phyloP scores from a whole-genome alignment of 345 rosid species.

The Syzygium grande region DNA sequence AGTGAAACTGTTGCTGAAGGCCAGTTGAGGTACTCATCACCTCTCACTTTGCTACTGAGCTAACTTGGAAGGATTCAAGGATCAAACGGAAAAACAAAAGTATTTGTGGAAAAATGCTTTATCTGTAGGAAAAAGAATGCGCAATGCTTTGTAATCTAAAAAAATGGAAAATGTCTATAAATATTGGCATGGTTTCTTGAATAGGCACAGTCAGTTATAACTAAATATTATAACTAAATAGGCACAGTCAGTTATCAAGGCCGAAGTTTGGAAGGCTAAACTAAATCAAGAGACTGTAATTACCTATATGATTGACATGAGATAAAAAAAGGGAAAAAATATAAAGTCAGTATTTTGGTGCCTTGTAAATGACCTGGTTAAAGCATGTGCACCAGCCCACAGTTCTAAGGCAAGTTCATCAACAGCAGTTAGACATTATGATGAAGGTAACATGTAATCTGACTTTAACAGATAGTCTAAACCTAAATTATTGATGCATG shows the following conservation, averaged over 20 bases:
- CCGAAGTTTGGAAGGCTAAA: not conserved
- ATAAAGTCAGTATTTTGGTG: not conserved
- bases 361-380: not conserved
- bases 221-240: not conserved
- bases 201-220: too few species aligned
- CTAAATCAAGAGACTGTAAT: not conserved
- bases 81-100: not conserved
- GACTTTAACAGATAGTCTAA: not conserved
- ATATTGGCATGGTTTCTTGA: not conserved
- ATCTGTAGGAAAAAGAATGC: not conserved
- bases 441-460: not conserved
- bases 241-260: not conserved
- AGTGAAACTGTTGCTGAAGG: not conserved
- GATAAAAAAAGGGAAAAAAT: not conserved
- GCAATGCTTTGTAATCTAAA: not conserved
- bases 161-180: not conserved
- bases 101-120: not conserved
- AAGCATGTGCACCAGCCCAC: not conserved
- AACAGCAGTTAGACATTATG: not conserved
- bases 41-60: not conserved
- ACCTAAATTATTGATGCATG: not conserved
- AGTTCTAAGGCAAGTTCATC: not conserved
- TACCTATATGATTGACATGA: not conserved
- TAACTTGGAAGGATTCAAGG: not conserved
- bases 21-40: not conserved